These are phyloP conservation scores for Pugionium dolabratum DNA, from an alignment of 345 rosid genomes.

Conservation along the genomic window DNA sequence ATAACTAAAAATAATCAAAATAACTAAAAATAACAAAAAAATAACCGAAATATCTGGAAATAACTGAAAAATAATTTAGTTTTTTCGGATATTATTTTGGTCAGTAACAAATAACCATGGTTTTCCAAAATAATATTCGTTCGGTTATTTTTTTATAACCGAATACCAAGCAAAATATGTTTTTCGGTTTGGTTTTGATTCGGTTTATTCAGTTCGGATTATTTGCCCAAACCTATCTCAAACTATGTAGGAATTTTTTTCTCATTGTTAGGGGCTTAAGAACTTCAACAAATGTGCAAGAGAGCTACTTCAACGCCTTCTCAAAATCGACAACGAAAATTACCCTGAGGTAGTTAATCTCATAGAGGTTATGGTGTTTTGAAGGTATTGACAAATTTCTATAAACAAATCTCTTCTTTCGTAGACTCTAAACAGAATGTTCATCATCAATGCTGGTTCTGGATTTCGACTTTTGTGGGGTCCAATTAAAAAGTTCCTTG, in stretches of 20 bases:
- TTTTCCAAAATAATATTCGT: no score
- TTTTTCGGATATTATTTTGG: no score
- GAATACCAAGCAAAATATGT: no score
- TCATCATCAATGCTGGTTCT: constrained; percentile 90
- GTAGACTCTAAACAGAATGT: constrained; percentile 90
- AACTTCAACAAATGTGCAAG: constrained; percentile 82
- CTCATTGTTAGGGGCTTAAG: constrained; percentile 65
- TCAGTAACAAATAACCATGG: no score
- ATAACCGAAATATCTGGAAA: no score
- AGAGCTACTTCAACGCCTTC: constrained; percentile 70
- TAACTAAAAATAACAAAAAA: no score
- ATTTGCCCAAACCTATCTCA: no score
- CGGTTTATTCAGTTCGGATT: no score
- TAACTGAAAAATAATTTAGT: no score
- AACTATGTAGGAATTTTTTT: background rate
- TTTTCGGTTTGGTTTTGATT: no score
- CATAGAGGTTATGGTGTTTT: background rate
- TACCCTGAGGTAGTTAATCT: constrained; percentile 75
- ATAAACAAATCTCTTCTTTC: background rate
- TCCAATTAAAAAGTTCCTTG: constrained; percentile 73
- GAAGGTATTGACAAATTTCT: background rate
- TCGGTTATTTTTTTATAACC: no score
- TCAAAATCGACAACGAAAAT: constrained; percentile 79
- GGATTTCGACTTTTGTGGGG: constrained; percentile 94
- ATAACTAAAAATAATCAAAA: no score